Evolutionary conservation across 805 yeast species (phyloP).

Genomic region (Phaffomyces opuntiae): DNA sequence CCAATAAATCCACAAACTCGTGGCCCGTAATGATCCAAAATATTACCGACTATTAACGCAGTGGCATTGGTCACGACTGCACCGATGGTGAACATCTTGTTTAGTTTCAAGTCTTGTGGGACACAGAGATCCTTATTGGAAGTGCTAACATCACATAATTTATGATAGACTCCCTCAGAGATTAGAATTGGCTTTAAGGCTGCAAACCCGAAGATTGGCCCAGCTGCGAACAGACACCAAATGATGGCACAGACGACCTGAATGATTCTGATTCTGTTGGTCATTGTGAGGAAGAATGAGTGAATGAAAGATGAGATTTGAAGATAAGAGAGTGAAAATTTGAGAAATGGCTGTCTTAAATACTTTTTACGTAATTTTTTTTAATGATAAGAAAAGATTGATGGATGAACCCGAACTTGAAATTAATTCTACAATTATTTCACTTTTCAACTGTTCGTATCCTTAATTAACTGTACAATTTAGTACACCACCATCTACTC

Average conservation of each 20-base stretch:
- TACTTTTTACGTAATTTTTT: neutral
- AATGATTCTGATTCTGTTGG: conserved; percentile 3
- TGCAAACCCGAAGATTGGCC: conserved; percentile 93
- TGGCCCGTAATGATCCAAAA: conserved; percentile 78
- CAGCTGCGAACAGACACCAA: conserved; percentile 91
- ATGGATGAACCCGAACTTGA: no score
- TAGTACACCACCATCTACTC: conserved; percentile 7
- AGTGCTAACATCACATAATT: conserved; percentile 39
- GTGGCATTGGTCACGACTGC: conserved; percentile 82
- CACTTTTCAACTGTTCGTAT: no score
- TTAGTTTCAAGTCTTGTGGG: conserved; percentile 77
- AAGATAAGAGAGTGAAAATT: no score
- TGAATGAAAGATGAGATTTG: no score
- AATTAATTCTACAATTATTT: no score
- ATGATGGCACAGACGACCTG: conserved; percentile 69
- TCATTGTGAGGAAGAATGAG: no score
- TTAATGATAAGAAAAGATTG: neutral
- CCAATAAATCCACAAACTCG: conserved; percentile 73
- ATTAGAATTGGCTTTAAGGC: conserved; percentile 83
- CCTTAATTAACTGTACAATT: no score
- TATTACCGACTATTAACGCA: conserved; percentile 75
- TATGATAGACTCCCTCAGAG: conserved; percentile 67
- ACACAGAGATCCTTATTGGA: conserved; percentile 36
- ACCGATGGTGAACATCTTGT: conserved; percentile 76
- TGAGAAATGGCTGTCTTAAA: neutral